Conservation (phyloP, 495 filamentous ascomycete genomes). For the Neurospora cerealis region DNA sequence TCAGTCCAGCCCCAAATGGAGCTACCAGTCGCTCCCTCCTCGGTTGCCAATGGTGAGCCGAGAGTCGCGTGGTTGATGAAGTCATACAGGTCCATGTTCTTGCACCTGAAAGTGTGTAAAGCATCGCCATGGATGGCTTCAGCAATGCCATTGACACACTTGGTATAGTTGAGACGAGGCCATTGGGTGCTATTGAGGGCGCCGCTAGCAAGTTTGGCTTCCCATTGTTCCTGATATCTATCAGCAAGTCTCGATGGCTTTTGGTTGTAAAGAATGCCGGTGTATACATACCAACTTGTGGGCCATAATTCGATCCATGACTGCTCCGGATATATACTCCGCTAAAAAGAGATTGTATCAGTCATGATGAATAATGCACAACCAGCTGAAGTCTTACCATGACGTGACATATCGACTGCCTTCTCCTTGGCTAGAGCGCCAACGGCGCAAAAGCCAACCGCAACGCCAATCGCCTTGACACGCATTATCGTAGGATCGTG, state of each 20-base stretch:
- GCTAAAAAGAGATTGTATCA: background rate
- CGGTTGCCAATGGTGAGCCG: slow-evolving; percentile 34
- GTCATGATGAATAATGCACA: background rate
- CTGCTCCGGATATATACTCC: background rate
- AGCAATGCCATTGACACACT: slow-evolving; percentile 37
- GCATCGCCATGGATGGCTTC: slow-evolving; percentile 26
- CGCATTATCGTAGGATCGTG: background rate
- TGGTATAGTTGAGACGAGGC: background rate
- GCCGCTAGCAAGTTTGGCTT: background rate
- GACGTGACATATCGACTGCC: background rate
- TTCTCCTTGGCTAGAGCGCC: background rate
- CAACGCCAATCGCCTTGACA: background rate
- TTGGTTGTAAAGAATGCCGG: background rate
- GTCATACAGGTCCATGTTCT: slow-evolving; percentile 39
- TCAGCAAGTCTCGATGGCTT: background rate
- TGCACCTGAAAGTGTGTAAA: slow-evolving; percentile 37
- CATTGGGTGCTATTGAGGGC: background rate
- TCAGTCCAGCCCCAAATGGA: slow-evolving; percentile 2
- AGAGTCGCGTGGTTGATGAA: slow-evolving; percentile 23
- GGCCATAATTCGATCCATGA: slow-evolving; percentile 6
- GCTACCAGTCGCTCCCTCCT: slow-evolving; percentile 26
- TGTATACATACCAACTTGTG: slow-evolving; percentile 1
- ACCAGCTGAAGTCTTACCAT: background rate
- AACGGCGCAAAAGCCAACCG: background rate
- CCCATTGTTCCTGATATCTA: slow-evolving; percentile 1